Evolutionary conservation across 257 asterid genomes (phyloP).

Genomic region (Nyctanthes arbortristis): DNA sequence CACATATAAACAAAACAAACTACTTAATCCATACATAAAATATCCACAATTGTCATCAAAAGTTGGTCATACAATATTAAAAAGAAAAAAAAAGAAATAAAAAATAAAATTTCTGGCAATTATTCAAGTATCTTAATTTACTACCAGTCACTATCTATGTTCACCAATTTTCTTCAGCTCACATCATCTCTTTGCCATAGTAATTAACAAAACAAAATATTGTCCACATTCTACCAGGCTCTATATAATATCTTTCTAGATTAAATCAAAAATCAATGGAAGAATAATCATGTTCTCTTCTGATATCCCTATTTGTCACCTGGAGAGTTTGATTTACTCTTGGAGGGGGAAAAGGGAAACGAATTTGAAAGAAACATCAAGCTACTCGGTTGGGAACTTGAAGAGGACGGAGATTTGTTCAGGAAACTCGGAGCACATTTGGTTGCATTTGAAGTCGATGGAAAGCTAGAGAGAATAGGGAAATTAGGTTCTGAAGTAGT

Average conservation of each 20-base stretch:
- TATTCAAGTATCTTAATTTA: slow-evolving; percentile 24
- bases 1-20: background rate
- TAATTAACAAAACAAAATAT: background rate
- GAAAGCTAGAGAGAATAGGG: slow-evolving; percentile 60
- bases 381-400: slow-evolving; percentile 34
- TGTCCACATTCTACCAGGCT: slow-evolving; percentile 2
- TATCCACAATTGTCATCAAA: slow-evolving; percentile 19
- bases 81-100: background rate
- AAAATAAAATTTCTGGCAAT: slow-evolving; percentile 13
- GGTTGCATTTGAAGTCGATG: slow-evolving; percentile 48
- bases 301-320: slow-evolving; percentile 36
- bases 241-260: slow-evolving; percentile 1
- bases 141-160: slow-evolving; percentile 36
- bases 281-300: too few species aligned
- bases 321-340: slow-evolving; percentile 47
- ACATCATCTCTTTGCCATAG: slow-evolving; percentile 27
- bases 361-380: slow-evolving; percentile 43
- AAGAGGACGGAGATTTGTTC: slow-evolving; percentile 32
- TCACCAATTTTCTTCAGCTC: slow-evolving; percentile 43
- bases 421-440: slow-evolving; percentile 39
- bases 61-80: slow-evolving; percentile 20
- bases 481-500: slow-evolving; percentile 38
- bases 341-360: slow-evolving; percentile 37
- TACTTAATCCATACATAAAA: background rate
- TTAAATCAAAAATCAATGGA: too few species aligned